Evolutionary conservation across 2,329 filamentous ascomycete genomes (phyloP).

Genomic region (Bipolaris gigantea): DNA sequence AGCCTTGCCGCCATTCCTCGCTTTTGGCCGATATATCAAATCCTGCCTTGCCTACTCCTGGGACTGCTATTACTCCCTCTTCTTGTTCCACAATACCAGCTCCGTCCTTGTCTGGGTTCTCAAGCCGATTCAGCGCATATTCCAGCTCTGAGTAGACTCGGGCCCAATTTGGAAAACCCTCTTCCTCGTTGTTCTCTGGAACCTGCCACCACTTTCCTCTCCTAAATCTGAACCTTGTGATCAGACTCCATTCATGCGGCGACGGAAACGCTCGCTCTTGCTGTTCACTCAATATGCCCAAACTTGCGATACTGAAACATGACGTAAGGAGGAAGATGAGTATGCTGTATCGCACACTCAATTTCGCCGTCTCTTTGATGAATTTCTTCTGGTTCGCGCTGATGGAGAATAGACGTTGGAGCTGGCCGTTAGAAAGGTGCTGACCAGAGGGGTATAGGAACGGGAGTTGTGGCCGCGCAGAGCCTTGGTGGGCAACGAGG

Average conservation of each 20-base stretch:
- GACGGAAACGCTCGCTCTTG: conserved; percentile 78
- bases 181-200: conserved; percentile 61
- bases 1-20: conserved; percentile 83
- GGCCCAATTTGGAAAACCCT: conserved; percentile 70
- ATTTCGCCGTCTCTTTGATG: conserved; percentile 69
- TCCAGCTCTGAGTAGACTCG: conserved; percentile 63
- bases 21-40: conserved; percentile 74
- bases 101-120: conserved; percentile 70
- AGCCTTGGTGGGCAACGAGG: conserved; percentile 46
- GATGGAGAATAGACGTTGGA: conserved; percentile 74
- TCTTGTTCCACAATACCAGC: conserved; percentile 62
- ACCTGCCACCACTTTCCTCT: conserved; percentile 52
- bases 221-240: conserved; percentile 69
- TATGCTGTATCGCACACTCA: conserved; percentile 69
- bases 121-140: conserved; percentile 65
- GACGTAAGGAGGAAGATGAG: conserved; percentile 66
- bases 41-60: conserved; percentile 50
- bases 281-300: conserved; percentile 71
- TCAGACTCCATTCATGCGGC: conserved; percentile 77
- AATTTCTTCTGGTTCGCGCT: conserved; percentile 67
- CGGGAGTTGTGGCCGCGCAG: conserved; percentile 63
- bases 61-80: conserved; percentile 51
- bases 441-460: conserved; percentile 64
- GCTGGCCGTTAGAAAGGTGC: conserved; percentile 43
- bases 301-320: conserved; percentile 62